Evolutionary conservation across 2,329 filamentous ascomycete genomes (phyloP).

Genomic region (Akanthomyces muscarius): DNA sequence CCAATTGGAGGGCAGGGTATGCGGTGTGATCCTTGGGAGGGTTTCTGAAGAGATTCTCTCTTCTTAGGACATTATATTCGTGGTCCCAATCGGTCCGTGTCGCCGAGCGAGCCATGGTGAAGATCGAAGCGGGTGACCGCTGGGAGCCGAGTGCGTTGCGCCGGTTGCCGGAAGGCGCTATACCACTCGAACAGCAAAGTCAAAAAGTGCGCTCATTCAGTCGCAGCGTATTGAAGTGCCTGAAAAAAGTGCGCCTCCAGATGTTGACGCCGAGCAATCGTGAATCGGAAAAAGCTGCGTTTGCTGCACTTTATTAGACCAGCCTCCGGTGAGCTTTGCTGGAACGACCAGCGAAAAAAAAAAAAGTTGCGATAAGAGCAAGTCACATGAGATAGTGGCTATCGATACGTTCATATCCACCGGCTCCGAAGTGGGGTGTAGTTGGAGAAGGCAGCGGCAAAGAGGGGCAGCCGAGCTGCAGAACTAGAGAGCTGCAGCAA

Average conservation of each 20-base stretch:
- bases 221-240: neutral
- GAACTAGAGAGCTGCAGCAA: neutral
- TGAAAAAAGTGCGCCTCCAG: neutral
- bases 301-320: neutral
- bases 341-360: neutral
- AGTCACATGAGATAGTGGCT: constrained; percentile 16
- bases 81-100: constrained; percentile 75
- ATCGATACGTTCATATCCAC: constrained; percentile 12
- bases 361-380: constrained; percentile 17
- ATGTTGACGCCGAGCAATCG: neutral
- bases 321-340: constrained; percentile 6
- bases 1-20: constrained; percentile 79
- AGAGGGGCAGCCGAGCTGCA: constrained; percentile 9
- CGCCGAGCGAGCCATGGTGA: constrained; percentile 50
- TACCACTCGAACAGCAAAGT: neutral
- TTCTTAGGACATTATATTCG: constrained; percentile 78
- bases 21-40: constrained; percentile 84
- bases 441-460: constrained; percentile 5
- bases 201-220: neutral
- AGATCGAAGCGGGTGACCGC: neutral
- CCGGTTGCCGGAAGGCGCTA: neutral
- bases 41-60: constrained; percentile 83
- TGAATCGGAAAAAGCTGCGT: neutral
- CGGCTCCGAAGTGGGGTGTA: neutral
- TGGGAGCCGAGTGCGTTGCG: neutral